phyloP scores from a whole-genome alignment of 176 grass and related monocot genomes.

The Chloris gayana region DNA sequence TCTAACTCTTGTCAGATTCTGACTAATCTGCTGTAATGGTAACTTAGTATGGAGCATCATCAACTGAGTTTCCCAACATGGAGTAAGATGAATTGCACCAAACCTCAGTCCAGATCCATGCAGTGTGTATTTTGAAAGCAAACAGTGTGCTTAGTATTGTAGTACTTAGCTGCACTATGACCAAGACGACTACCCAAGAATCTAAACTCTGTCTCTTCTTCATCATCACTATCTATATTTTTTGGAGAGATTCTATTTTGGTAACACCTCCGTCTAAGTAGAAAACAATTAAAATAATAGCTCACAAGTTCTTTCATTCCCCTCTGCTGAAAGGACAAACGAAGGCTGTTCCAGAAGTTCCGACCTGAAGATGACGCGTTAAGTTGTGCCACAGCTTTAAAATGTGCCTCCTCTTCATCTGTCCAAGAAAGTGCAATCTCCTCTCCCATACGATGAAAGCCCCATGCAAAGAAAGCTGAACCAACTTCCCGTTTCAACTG shows the following conservation, averaged over 20 bases:
- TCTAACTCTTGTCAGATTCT: not conserved
- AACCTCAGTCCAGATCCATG: conserved; percentile 65
- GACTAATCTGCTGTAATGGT: not conserved
- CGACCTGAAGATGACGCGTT: conserved; percentile 47
- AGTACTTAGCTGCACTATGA: conserved; percentile 54
- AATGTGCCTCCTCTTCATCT: conserved; percentile 65
- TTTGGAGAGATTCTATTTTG: conserved; percentile 71
- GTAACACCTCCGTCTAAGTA: conserved; percentile 70
- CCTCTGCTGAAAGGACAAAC: conserved; percentile 49
- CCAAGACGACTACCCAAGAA: conserved; percentile 61
- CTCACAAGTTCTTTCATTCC: conserved; percentile 63
- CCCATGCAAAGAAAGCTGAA: conserved; percentile 68
- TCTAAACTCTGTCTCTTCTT: conserved; percentile 63
- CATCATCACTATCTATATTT: conserved; percentile 86
- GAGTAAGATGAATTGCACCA: conserved; percentile 3
- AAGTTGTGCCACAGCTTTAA: conserved; percentile 50
- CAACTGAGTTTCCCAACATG: not conserved
- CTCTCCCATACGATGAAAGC: conserved; percentile 83
- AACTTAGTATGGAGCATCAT: conserved; percentile 18
- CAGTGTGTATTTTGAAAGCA: conserved; percentile 67
- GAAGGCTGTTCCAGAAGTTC: conserved; percentile 61
- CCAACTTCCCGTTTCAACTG: conserved; percentile 60
- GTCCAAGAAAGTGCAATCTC: conserved; percentile 89
- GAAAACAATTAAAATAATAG: conserved; percentile 92
- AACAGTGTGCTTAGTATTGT: conserved; percentile 30